Evolutionary conservation across 2,329 filamentous ascomycete species (phyloP).

Genomic region (Penicillium decumbens): DNA sequence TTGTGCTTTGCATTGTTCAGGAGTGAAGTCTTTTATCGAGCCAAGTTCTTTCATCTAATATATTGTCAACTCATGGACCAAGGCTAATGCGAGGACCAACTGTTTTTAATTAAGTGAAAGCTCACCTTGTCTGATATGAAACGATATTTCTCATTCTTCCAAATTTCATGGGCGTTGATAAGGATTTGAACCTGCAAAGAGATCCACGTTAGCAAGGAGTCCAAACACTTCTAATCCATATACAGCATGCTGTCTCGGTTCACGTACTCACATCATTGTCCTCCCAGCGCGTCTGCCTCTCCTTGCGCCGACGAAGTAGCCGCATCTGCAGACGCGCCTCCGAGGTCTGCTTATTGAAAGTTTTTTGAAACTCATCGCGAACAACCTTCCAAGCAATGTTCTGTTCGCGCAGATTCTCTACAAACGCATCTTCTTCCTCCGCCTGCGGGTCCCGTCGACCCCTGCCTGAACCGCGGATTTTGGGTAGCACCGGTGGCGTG

Average conservation of each 20-base stretch:
- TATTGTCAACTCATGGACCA: background rate
- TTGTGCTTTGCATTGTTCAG: constrained; percentile 37
- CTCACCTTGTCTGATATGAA: constrained; percentile 39
- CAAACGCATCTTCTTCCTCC: constrained; percentile 39
- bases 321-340: constrained; percentile 44
- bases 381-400: constrained; percentile 39
- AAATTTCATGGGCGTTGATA: constrained; percentile 34
- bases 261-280: constrained; percentile 45
- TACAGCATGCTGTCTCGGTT: constrained; percentile 5
- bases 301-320: constrained; percentile 35
- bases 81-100: background rate
- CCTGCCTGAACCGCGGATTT: constrained; percentile 28
- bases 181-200: constrained; percentile 33
- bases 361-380: constrained; percentile 34
- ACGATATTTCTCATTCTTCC: constrained; percentile 38
- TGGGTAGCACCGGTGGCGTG: background rate
- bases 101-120: background rate
- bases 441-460: constrained; percentile 36
- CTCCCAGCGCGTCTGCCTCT: constrained; percentile 36
- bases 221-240: background rate
- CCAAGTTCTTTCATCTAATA: constrained; percentile 34
- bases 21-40: constrained; percentile 30
- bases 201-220: background rate
- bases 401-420: constrained; percentile 35
- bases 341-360: constrained; percentile 37